Conservation (phyloP, 2,329 filamentous ascomycete genomes). For the Pseudofabraea citricarpa region DNA sequence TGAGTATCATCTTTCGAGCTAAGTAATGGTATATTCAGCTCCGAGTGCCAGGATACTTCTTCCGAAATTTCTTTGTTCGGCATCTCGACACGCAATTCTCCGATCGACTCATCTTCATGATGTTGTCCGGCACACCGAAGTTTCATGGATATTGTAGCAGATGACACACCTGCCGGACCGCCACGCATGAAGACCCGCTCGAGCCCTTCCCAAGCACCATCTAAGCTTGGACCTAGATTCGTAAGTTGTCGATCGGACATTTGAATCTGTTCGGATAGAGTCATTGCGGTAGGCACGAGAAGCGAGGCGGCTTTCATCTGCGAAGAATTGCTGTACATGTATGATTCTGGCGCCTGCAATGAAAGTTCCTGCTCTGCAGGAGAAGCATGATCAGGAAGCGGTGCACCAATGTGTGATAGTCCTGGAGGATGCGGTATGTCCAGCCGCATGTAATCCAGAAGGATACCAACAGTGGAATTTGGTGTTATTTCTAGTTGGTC, state of each 20-base stretch:
- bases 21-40: no score
- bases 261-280: background rate
- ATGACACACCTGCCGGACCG: background rate
- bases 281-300: background rate
- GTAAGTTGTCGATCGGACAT: background rate
- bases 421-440: background rate
- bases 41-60: no score
- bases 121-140: no score
- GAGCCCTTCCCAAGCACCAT: background rate
- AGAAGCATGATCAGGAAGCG: background rate
- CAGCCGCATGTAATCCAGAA: background rate
- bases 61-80: no score
- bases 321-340: background rate
- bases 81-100: no score
- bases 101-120: no score
- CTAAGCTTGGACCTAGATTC: background rate
- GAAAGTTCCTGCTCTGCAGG: background rate
- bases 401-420: background rate
- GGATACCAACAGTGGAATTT: background rate
- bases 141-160: background rate
- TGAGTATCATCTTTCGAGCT: no score
- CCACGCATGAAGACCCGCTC: background rate
- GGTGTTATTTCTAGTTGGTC: background rate
- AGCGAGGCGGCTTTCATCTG: background rate
- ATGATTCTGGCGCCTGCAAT: background rate